These are phyloP conservation scores for Orbilia quercus DNA, from an alignment of 2,329 filamentous ascomycete species.

Conservation along the genomic window DNA sequence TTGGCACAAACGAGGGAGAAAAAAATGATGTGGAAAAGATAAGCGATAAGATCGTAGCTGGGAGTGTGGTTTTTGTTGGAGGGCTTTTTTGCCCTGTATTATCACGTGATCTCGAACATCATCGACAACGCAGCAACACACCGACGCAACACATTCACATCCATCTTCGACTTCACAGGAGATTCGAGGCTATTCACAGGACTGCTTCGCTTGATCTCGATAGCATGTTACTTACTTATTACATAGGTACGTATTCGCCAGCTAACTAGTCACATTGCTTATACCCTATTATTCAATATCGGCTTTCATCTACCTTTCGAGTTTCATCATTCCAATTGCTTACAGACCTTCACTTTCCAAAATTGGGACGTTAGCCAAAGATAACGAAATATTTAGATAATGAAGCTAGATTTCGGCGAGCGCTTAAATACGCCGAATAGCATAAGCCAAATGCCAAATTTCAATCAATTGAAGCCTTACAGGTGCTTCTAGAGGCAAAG, in stretches of 20 bases:
- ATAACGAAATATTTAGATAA: too few species aligned
- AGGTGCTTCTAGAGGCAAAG: neutral
- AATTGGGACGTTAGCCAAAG: neutral
- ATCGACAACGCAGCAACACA: slow-evolving; percentile 40
- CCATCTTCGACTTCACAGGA: too few species aligned
- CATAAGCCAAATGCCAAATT: neutral
- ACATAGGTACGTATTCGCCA: too few species aligned
- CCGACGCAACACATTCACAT: slow-evolving; percentile 11
- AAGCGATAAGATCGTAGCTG: slow-evolving; percentile 48
- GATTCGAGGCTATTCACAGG: too few species aligned
- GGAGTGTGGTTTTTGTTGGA: slow-evolving; percentile 29
- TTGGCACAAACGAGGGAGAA: slow-evolving; percentile 33
- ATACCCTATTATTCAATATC: too few species aligned
- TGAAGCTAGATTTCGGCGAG: neutral
- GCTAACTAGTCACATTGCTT: too few species aligned
- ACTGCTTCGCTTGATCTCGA: too few species aligned
- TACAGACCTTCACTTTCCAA: neutral
- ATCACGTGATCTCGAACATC: slow-evolving; percentile 37
- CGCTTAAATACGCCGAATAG: neutral
- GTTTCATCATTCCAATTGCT: neutral
- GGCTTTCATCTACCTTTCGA: neutral
- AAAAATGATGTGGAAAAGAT: slow-evolving; percentile 51
- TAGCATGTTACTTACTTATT: too few species aligned
- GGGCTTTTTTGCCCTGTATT: slow-evolving; percentile 53
- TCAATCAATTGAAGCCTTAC: neutral